Evolutionary conservation across 345 rosid genomes (phyloP), one percentile per base, ranked within the genome.

Genomic region (Litchi chinensis): DNA sequence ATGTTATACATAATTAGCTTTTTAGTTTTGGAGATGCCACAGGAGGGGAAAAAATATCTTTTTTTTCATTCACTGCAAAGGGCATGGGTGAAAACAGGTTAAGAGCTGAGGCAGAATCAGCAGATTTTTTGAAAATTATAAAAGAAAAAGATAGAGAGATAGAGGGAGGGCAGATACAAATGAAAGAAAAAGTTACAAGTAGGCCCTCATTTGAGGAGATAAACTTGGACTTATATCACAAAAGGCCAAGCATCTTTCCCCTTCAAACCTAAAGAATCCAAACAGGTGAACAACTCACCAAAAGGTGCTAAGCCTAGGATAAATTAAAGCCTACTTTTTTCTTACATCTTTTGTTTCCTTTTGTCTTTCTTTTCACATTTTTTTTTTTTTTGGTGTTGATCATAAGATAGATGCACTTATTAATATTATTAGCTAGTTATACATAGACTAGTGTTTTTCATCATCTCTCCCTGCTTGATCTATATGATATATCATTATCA

Each of bases 181-280:
- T 59, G 12, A 44, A 59, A 21, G 3, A 40, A 65, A 65, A 43
- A 32, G 75, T 50, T 71, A 39, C 2, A 54, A 50, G 84, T 76
- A 77, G 83, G 80, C 48, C 82, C 82, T 52, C 28, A 16, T 3
- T 16, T 24, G 16, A 76, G 50, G 28, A 54, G 83, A 83, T 83
- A 79, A 79, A 65, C 86, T 79, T 81, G 85, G 83, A 86, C 63
- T 54, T 71, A 56, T 76, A 75, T 76, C 7, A 70, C 32, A 77
- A 65, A 76, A 81, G 54, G 54, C 18, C 60, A 68, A 60, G 77
- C 81, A 83, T 79, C 80, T 81, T 67, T 83, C 85, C 56, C 79
- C 82, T 77, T 77, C 84, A 80, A 64, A 13, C 82, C 74, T 48
- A 68, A 41, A 74, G 86, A 81, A 86, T 82, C 83, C 79, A 78